Evolutionary conservation across 257 asterid genomes (phyloP).

Genomic region (Anisodus tanguticus): DNA sequence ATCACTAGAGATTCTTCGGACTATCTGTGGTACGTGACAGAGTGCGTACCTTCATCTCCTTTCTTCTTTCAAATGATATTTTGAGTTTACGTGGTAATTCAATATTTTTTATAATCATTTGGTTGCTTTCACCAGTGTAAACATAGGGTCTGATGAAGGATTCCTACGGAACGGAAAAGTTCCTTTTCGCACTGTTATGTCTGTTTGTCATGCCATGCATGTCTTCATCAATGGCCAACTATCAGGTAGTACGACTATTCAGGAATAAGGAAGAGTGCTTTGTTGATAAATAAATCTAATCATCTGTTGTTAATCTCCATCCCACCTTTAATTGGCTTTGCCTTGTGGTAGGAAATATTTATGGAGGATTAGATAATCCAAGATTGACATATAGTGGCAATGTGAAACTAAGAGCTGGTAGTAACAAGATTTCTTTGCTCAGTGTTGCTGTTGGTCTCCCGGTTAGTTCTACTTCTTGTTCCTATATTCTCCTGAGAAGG

Average conservation of each 20-base stretch:
- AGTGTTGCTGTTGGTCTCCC: slow-evolving; percentile 82
- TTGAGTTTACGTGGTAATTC: neutral
- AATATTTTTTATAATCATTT: neutral
- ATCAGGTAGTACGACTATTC: slow-evolving; percentile 53
- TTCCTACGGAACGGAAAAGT: slow-evolving; percentile 57
- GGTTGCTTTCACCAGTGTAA: slow-evolving; percentile 50
- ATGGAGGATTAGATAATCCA: slow-evolving; percentile 64
- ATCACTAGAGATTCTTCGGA: slow-evolving; percentile 18
- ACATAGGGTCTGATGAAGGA: slow-evolving; percentile 67
- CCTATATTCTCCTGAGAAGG: neutral
- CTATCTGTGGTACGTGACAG: slow-evolving; percentile 42
- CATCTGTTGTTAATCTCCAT: neutral
- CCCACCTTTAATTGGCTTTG: neutral
- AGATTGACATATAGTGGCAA: slow-evolving; percentile 52
- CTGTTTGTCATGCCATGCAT: slow-evolving; percentile 85
- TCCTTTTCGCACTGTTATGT: slow-evolving; percentile 69
- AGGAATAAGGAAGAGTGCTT: neutral
- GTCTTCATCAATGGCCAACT: slow-evolving; percentile 67
- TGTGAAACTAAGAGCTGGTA: slow-evolving; percentile 68
- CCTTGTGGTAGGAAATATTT: slow-evolving; percentile 52
- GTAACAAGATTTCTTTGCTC: slow-evolving; percentile 77
- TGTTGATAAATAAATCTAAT: neutral
- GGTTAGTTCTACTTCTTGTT: slow-evolving; percentile 49
- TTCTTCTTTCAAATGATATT: slow-evolving; percentile 1
- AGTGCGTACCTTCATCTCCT: slow-evolving; percentile 52